A percentile compares a stretch with the other conserved stretches of the same genome.
These are phyloP conservation scores for Boletus huronensis DNA, from an alignment of 768 basidiomycete species.

Conservation along the genomic window DNA sequence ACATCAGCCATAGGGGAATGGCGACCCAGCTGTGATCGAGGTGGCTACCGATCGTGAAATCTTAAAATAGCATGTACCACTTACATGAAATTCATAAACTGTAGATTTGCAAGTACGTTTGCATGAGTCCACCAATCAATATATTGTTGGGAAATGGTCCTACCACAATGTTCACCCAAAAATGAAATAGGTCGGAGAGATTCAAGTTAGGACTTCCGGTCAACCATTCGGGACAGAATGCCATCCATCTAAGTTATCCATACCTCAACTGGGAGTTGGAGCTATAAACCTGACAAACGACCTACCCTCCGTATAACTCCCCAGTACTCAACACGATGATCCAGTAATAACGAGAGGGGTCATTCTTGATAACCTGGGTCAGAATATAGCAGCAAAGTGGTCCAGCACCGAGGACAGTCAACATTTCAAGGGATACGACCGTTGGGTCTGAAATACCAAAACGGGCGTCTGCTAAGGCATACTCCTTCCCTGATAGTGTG, in stretches of 20 bases:
- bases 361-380: slow-evolving; percentile 57
- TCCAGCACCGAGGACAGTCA: slow-evolving; percentile 74
- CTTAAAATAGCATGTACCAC: slow-evolving; percentile 21
- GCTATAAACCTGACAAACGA: background rate
- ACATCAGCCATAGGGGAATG: slow-evolving; percentile 73
- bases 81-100: slow-evolving; percentile 84
- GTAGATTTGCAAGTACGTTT: background rate
- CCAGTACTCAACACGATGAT: slow-evolving; percentile 71
- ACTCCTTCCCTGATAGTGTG: slow-evolving; percentile 63
- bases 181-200: slow-evolving; percentile 63
- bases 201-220: slow-evolving; percentile 69
- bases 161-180: slow-evolving; percentile 82
- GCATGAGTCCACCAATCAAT: background rate
- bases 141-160: slow-evolving; percentile 26
- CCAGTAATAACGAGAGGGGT: slow-evolving; percentile 64
- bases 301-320: slow-evolving; percentile 75
- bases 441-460: slow-evolving; percentile 81
- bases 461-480: slow-evolving; percentile 73
- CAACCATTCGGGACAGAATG: slow-evolving; percentile 85
- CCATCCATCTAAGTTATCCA: slow-evolving; percentile 62
- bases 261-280: background rate
- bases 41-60: background rate
- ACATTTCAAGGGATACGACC: slow-evolving; percentile 76
- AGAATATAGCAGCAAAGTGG: slow-evolving; percentile 73
- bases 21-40: slow-evolving; percentile 64